Conservation (phyloP, 495 filamentous ascomycete species). For the Oidiodendron maius region DNA sequence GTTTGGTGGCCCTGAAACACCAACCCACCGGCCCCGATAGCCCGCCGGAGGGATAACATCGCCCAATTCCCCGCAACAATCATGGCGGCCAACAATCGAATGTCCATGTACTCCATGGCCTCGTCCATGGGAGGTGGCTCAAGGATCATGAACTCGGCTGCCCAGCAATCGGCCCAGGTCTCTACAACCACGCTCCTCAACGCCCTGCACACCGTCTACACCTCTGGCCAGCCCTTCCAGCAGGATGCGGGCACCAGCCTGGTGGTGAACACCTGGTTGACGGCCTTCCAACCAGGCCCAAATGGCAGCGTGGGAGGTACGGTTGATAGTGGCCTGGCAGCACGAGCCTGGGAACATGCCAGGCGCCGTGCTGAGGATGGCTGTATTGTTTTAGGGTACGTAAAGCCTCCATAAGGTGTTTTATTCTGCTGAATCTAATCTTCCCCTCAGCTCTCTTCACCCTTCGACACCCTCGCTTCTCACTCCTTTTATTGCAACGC, state of each 20-base stretch:
- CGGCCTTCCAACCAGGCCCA: conserved; percentile 57
- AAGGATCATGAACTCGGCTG: conserved; percentile 43
- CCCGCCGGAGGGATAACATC: conserved; percentile 2
- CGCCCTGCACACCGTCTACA: conserved; percentile 82
- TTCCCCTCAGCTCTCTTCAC: conserved; percentile 66
- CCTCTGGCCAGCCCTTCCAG: conserved; percentile 70
- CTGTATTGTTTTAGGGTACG: conserved; percentile 82
- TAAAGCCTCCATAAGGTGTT: conserved; percentile 1
- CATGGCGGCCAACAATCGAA: conserved; percentile 69
- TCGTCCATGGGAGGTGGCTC: conserved; percentile 54
- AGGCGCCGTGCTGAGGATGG: conserved; percentile 91
- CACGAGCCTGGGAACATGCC: conserved; percentile 94
- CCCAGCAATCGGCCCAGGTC: conserved; percentile 69
- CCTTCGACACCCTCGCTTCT: conserved; percentile 81
- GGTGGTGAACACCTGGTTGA: conserved; percentile 94
- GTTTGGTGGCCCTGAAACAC: too few species aligned
- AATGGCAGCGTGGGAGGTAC: conserved; percentile 68
- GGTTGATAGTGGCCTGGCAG: conserved; percentile 71
- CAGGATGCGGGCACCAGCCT: conserved; percentile 89
- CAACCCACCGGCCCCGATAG: conserved; percentile 7
- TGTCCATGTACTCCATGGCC: conserved; percentile 79
- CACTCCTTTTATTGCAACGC: conserved; percentile 69
- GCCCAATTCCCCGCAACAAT: background rate
- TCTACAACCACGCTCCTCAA: conserved; percentile 91
- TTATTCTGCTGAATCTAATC: conserved; percentile 13